Conservation (phyloP, 2,329 filamentous ascomycete species). For the Ceratocystis destructans region DNA sequence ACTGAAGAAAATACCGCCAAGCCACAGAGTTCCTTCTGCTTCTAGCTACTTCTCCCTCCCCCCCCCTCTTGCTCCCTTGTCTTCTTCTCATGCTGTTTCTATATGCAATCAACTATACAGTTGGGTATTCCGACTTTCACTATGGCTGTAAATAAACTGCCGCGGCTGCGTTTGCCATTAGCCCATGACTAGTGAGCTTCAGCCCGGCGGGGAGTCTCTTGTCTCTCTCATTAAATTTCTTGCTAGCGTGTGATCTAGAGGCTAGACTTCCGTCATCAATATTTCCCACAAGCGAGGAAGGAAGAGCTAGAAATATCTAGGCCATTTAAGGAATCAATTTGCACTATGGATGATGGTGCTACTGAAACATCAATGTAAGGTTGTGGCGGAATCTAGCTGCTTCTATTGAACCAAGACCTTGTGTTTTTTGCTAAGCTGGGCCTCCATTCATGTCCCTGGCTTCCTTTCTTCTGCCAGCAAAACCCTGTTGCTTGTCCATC, state of each 20-base stretch:
- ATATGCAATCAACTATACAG: too few relatives aligned
- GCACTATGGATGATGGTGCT: too few relatives aligned
- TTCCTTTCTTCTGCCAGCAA: too few relatives aligned
- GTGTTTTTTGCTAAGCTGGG: not conserved
- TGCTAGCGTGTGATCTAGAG: not conserved
- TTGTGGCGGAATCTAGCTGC: not conserved
- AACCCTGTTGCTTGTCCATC: too few relatives aligned
- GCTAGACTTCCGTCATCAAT: not conserved
- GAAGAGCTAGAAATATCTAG: not conserved
- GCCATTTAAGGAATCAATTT: not conserved
- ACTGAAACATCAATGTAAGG: too few relatives aligned
- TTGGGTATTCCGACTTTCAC: too few relatives aligned
- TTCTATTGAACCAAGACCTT: not conserved
- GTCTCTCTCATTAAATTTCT: not conserved
- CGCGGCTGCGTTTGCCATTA: not conserved
- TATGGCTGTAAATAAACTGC: too few relatives aligned
- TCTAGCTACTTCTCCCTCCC: too few relatives aligned
- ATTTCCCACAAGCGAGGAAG: not conserved
- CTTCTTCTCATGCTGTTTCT: too few relatives aligned
- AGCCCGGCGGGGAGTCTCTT: not conserved
- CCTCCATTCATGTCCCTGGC: not conserved
- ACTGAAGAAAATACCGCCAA: too few relatives aligned
- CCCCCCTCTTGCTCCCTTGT: too few relatives aligned
- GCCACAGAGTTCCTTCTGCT: too few relatives aligned
- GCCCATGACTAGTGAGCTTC: not conserved